These are phyloP conservation scores for Lyophyllum atratum DNA, from an alignment of 768 basidiomycete species.

Conservation along the genomic window DNA sequence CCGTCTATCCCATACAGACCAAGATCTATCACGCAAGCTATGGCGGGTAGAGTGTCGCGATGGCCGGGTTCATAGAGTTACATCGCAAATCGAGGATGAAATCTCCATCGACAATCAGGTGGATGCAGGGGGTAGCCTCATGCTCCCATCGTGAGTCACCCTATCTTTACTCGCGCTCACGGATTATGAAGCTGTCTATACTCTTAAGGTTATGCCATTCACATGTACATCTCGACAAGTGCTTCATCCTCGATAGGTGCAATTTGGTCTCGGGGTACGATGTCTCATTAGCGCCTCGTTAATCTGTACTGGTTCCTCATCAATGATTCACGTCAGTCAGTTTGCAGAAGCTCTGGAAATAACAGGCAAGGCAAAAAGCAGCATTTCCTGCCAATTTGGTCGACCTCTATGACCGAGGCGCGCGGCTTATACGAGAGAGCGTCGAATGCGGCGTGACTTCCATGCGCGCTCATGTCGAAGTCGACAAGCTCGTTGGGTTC, in stretches of 20 bases:
- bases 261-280: slow-evolving; percentile 54
- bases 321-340: slow-evolving; percentile 35
- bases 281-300: not conserved
- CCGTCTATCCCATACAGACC: slow-evolving; percentile 30
- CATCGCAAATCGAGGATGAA: slow-evolving; percentile 10
- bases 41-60: slow-evolving; percentile 32
- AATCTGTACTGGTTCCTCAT: not conserved
- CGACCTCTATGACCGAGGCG: slow-evolving; percentile 55
- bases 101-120: slow-evolving; percentile 9
- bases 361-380: slow-evolving; percentile 53
- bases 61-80: slow-evolving; percentile 27
- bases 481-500: slow-evolving; percentile 54
- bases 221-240: slow-evolving; percentile 71
- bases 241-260: slow-evolving; percentile 62
- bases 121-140: slow-evolving; percentile 31
- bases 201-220: slow-evolving; percentile 52
- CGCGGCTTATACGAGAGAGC: slow-evolving; percentile 55
- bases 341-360: slow-evolving; percentile 57
- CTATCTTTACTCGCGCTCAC: not conserved
- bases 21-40: slow-evolving; percentile 23
- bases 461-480: slow-evolving; percentile 71
- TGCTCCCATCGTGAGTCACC: slow-evolving; percentile 37
- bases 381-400: slow-evolving; percentile 41
- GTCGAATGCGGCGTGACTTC: slow-evolving; percentile 62
- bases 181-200: slow-evolving; percentile 7